Base-by-base conservation (phyloP, 2,329 filamentous ascomycete genomes). In the Rachicladosporium sp. region DNA sequence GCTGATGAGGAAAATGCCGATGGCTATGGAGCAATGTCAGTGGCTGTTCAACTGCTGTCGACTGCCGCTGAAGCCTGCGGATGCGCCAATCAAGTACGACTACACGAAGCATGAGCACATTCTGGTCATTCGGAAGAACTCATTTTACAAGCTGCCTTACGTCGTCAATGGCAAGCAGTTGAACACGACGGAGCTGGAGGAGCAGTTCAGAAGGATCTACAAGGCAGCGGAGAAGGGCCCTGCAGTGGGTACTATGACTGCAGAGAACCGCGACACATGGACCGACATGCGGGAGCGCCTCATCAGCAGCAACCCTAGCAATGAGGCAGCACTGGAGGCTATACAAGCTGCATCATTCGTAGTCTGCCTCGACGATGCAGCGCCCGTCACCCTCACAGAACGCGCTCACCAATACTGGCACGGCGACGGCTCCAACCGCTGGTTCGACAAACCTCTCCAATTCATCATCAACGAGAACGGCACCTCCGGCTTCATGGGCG, bases 381-480 rank as follows among this genome's bases (percentile, higher is more conserved):
- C 80, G 2, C 91, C 91, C 2, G 79, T 96, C 19, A 98, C 91
- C 1, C 76, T 95, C 10, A 88, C 95, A 68, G 91, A 96, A 71
- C 87, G 93, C 45, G 84, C 89, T 1, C 85, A 82, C 64, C 82
- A 87, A 62, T 98, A 95, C 75, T 98, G 91, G 93, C 89, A 96
- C 66, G 91, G 91, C 39, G 89, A 98, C 56, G 91, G 91, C 42
- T 71, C 76, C 51, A 98, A 98, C 71, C 78, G 91, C 50, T 98
- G 88, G 88, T 96, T 80, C 58, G 91, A 98, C 73, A 98, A 98
- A 73, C 91, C 91, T 4, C 69, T 94, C 39, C 89, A 98, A 65
- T 96, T 98, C 68, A 93, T 98, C 60, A 63, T 98, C 67, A 95
- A 94, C 64, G 88, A 98, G 61, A 98, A 98, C 61, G 91, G 91